phyloP scores from a whole-genome alignment of 169 alveolate genomes.

The Perkinsus olseni region DNA sequence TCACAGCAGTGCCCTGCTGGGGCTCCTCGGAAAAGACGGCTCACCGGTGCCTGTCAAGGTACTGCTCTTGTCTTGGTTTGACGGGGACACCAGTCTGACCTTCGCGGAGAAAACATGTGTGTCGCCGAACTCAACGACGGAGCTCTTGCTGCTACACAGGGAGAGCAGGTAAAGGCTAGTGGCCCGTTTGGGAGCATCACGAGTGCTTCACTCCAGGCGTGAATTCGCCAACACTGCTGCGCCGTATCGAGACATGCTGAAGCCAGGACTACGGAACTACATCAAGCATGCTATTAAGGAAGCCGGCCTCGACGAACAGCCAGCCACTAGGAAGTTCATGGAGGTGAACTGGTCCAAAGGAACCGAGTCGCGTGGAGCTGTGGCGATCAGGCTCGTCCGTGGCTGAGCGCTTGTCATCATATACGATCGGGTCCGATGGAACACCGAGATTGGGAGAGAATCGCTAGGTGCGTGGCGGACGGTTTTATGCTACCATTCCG shows the following conservation, averaged over 20 bases:
- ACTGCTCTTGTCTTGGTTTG: background rate
- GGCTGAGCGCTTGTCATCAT: background rate
- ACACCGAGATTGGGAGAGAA: background rate
- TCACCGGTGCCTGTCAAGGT: background rate
- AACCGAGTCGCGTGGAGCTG: background rate
- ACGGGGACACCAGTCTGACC: background rate
- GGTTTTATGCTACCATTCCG: background rate
- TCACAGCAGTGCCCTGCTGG: no score
- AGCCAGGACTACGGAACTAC: slow-evolving; percentile 6
- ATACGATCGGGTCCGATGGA: background rate
- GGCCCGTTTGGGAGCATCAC: background rate
- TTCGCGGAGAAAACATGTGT: background rate
- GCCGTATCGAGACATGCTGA: background rate
- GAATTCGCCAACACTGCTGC: background rate
- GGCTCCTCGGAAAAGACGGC: background rate
- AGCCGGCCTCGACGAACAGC: background rate
- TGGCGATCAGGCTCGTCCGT: background rate
- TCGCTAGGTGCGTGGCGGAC: background rate
- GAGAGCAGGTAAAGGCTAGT: background rate
- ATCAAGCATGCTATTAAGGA: background rate
- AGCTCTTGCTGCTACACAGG: background rate
- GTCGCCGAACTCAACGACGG: background rate
- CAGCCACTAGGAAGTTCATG: background rate
- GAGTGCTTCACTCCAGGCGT: background rate
- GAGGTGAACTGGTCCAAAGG: background rate